A percentile compares a stretch with the other conserved stretches of the same genome.
Conservation (phyloP, 2,329 filamentous ascomycete species). For the Hirsutella thompsonii region DNA sequence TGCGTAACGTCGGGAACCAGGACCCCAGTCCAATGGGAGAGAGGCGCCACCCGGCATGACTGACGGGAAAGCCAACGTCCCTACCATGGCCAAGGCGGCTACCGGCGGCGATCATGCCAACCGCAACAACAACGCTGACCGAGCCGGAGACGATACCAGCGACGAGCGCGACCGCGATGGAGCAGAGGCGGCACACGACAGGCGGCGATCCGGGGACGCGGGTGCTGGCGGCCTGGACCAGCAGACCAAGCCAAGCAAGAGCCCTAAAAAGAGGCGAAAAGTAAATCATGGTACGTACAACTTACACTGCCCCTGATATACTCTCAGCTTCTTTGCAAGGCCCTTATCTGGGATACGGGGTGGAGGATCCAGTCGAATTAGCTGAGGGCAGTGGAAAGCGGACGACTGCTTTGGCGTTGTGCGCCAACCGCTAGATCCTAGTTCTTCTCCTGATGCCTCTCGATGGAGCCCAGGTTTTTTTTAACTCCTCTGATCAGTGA, state of each 20-base stretch:
- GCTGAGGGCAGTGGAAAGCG: not conserved
- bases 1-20: constrained; percentile 10
- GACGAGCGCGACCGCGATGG: constrained; percentile 17
- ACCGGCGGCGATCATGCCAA: constrained; percentile 11
- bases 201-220: not conserved
- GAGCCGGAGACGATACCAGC: constrained; percentile 13
- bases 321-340: too few species aligned
- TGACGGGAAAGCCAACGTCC: constrained; percentile 17
- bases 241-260: constrained; percentile 28
- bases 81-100: constrained; percentile 16
- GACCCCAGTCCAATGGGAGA: constrained; percentile 21
- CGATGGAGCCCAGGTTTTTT: not conserved
- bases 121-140: too few species aligned
- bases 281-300: constrained; percentile 67
- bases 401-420: constrained; percentile 1
- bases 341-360: too few species aligned
- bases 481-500: not conserved
- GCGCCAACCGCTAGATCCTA: too few species aligned
- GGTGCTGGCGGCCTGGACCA: not conserved
- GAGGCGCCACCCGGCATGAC: constrained; percentile 14
- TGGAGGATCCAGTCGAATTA: too few species aligned
- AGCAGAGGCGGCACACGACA: constrained; percentile 4
- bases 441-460: constrained; percentile 8
- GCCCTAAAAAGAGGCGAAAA: constrained; percentile 75
- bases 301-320: not conserved